phyloP scores from a whole-genome alignment of 2,329 filamentous ascomycete species.

The Sclerotinia minor region DNA sequence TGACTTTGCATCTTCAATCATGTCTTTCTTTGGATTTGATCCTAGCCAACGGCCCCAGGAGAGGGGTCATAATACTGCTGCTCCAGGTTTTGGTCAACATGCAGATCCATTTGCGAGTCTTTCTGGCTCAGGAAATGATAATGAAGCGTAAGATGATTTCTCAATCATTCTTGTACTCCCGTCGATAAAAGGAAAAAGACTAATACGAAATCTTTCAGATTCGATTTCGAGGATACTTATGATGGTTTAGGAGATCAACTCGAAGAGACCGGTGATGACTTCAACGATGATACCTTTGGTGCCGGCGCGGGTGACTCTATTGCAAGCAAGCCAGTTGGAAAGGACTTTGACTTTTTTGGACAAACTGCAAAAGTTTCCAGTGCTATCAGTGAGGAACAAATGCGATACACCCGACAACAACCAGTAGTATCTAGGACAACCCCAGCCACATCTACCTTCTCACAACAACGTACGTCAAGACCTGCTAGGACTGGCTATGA shows the following conservation, averaged over 20 bases:
- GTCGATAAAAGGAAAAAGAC: neutral
- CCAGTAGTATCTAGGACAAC: constrained; percentile 55
- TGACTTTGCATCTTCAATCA: constrained; percentile 48
- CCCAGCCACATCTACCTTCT: constrained; percentile 44
- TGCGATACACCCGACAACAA: constrained; percentile 76
- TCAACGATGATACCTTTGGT: constrained; percentile 96
- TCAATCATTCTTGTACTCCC: too few relatives aligned
- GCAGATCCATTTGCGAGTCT: constrained; percentile 88
- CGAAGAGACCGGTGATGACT: constrained; percentile 86
- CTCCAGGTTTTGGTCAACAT: constrained; percentile 77
- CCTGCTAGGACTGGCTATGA: constrained; percentile 84
- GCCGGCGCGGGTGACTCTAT: constrained; percentile 48
- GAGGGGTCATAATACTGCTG: constrained; percentile 63
- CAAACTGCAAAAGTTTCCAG: constrained; percentile 83
- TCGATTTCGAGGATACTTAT: constrained; percentile 96
- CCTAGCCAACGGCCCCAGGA: constrained; percentile 60
- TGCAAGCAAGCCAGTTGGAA: constrained; percentile 63
- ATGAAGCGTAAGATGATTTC: constrained; percentile 44
- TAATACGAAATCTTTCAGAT: constrained; percentile 46
- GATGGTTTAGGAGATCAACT: constrained; percentile 90
- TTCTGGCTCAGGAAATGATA: constrained; percentile 62
- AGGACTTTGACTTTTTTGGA: constrained; percentile 96
- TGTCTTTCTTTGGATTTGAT: constrained; percentile 95
- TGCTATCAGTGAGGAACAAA: constrained; percentile 87
- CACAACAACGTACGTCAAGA: constrained; percentile 49